phyloP scores from a whole-genome alignment of 176 grass and related monocot genomes.

The Alloteropsis semialata region DNA sequence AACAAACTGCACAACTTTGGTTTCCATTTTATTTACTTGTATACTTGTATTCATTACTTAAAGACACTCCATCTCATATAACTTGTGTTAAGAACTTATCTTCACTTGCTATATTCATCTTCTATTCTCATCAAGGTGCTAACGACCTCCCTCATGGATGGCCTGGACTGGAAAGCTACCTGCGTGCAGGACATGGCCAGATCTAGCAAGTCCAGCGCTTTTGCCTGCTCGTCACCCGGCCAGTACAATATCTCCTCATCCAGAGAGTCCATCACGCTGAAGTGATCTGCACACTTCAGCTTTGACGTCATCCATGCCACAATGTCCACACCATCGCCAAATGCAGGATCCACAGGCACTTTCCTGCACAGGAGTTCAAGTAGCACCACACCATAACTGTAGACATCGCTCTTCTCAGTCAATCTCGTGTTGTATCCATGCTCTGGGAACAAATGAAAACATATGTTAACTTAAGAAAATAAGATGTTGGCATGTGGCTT shows the following conservation, averaged over 20 bases:
- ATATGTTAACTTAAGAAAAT: background rate
- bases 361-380: slow-evolving; percentile 64
- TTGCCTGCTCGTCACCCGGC: slow-evolving; percentile 44
- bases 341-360: slow-evolving; percentile 50
- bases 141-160: slow-evolving; percentile 66
- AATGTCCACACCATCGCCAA: slow-evolving; percentile 55
- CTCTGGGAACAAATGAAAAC: slow-evolving; percentile 29
- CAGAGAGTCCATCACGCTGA: slow-evolving; percentile 25
- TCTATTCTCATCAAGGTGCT: slow-evolving; percentile 39
- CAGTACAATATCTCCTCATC: slow-evolving; percentile 60
- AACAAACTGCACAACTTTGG: too few relatives aligned
- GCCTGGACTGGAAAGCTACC: slow-evolving; percentile 32
- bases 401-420: slow-evolving; percentile 66
- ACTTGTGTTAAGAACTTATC: background rate
- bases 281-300: slow-evolving; percentile 10
- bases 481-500: background rate
- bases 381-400: slow-evolving; percentile 70
- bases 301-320: slow-evolving; percentile 55
- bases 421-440: slow-evolving; percentile 49
- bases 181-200: slow-evolving; percentile 55
- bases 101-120: background rate
- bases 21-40: background rate
- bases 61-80: background rate
- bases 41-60: background rate
- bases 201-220: slow-evolving; percentile 44